Conservation (phyloP, 2,329 filamentous ascomycete species). For the Colletotrichum falcatum region DNA sequence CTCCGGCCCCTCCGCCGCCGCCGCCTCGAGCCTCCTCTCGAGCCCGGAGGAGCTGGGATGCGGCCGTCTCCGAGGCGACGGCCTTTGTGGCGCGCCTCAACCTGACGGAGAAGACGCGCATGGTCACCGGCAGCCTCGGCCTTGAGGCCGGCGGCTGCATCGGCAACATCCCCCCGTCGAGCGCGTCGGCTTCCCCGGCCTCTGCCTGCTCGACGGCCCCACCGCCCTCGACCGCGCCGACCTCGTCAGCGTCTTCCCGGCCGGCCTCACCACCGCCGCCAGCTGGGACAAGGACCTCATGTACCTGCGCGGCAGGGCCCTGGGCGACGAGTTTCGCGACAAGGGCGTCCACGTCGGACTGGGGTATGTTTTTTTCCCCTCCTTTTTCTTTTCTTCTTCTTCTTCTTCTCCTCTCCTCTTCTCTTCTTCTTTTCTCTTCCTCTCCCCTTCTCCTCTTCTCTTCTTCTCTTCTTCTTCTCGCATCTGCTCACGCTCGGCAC, state of each 20-base stretch:
- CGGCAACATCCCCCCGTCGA: constrained; percentile 68
- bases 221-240: constrained; percentile 70
- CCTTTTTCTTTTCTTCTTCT: too few relatives aligned
- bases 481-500: not conserved
- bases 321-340: constrained; percentile 76
- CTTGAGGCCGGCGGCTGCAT: constrained; percentile 80
- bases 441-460: not conserved
- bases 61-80: constrained; percentile 78
- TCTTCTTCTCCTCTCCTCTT: too few relatives aligned
- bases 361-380: constrained; percentile 52
- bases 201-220: constrained; percentile 86
- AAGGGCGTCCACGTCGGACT: constrained; percentile 81
- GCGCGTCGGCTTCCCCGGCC: constrained; percentile 73
- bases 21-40: constrained; percentile 21
- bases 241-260: constrained; percentile 72
- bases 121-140: constrained; percentile 80
- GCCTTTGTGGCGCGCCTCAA: constrained; percentile 76
- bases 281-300: constrained; percentile 86
- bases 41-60: constrained; percentile 63
- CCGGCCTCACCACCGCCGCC: constrained; percentile 81
- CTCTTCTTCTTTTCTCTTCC: too few relatives aligned
- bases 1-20: constrained; percentile 6
- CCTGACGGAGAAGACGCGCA: constrained; percentile 80
- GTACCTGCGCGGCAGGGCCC: constrained; percentile 74
- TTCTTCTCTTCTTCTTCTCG: too few relatives aligned